A percentile compares a stretch with the other conserved stretches of the same genome.
These are phyloP conservation scores for Trypanosoma boissoni DNA, from an alignment of 208 protist species.

Conservation along the genomic window DNA sequence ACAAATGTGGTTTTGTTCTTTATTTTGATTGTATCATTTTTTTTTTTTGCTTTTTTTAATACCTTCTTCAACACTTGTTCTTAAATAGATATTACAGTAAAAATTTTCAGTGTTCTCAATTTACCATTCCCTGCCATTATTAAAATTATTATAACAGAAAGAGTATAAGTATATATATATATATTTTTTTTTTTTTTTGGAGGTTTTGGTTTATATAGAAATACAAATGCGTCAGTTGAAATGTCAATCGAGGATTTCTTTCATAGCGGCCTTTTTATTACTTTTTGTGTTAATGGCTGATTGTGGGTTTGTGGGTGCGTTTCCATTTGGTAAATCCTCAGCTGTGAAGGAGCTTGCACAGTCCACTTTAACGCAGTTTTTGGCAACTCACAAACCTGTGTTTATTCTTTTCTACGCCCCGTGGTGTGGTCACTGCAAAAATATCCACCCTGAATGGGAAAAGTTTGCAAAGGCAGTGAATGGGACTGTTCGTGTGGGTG, in stretches of 20 bases:
- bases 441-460: slow-evolving; percentile 85
- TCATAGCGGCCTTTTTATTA: neutral
- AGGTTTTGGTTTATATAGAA: too few species aligned
- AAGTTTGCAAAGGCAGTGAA: slow-evolving; percentile 72
- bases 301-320: slow-evolving; percentile 18
- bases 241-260: too few species aligned
- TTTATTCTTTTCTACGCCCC: slow-evolving; percentile 93
- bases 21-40: neutral
- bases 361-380: slow-evolving; percentile 49
- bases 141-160: too few species aligned
- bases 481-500: slow-evolving; percentile 80
- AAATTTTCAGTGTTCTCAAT: too few species aligned
- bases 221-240: too few species aligned
- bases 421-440: slow-evolving; percentile 96
- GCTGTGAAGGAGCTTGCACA: slow-evolving; percentile 77
- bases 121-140: too few species aligned
- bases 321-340: slow-evolving; percentile 56
- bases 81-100: too few species aligned
- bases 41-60: neutral
- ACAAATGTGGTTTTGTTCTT: neutral
- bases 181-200: slow-evolving; percentile 1
- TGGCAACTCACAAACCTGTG: slow-evolving; percentile 88
- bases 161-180: too few species aligned
- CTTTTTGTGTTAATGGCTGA: slow-evolving; percentile 15
- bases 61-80: neutral